These are phyloP conservation scores for Castanea crenata DNA, from an alignment of 306 rosid species.

Conservation along the genomic window DNA sequence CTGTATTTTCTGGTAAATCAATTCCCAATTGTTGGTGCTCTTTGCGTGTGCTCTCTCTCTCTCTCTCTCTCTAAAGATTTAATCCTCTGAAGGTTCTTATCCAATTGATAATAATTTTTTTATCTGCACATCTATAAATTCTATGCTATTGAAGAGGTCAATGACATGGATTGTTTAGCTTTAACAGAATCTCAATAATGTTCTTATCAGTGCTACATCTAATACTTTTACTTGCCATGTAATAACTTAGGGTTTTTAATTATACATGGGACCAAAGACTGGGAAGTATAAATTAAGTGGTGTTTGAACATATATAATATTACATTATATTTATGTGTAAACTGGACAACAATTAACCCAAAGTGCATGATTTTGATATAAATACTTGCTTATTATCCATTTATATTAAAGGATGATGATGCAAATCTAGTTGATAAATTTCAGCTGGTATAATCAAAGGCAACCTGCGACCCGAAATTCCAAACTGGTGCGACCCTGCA, in stretches of 20 bases:
- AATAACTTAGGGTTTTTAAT: too few species aligned
- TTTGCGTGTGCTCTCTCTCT: neutral
- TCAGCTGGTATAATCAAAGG: conserved; percentile 30
- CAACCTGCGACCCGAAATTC: conserved; percentile 29
- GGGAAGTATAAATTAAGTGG: too few species aligned
- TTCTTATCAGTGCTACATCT: too few species aligned
- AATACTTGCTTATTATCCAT: neutral
- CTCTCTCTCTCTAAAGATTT: neutral
- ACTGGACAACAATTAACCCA: neutral
- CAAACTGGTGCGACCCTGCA: conserved; percentile 40
- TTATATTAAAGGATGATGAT: neutral
- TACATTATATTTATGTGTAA: too few species aligned
- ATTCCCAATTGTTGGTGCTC: neutral
- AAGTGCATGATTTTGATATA: neutral
- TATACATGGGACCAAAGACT: too few species aligned
- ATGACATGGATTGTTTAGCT: too few species aligned
- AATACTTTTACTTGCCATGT: too few species aligned
- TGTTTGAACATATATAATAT: too few species aligned
- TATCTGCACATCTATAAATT: too few species aligned
- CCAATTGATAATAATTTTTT: neutral
- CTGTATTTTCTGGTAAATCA: neutral
- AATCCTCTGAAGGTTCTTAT: neutral
- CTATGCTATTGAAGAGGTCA: too few species aligned
- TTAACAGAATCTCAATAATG: too few species aligned
- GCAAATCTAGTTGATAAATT: neutral